phyloP scores from a whole-genome alignment of 805 yeast species.

The Ogataea trehaloabstinens region DNA sequence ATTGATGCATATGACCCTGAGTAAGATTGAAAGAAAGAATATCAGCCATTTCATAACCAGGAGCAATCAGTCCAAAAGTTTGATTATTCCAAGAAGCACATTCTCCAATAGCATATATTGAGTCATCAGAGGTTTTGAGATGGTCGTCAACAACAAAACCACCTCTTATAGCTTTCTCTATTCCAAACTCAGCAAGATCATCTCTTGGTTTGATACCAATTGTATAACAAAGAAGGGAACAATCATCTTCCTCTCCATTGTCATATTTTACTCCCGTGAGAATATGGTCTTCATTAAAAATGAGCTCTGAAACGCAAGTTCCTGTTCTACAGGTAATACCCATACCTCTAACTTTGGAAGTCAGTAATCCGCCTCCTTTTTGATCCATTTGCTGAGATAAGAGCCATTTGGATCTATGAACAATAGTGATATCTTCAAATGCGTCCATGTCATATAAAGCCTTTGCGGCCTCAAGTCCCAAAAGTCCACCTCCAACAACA shows the following conservation, averaged over 20 bases:
- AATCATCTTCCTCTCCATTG: conserved; percentile 30
- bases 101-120: conserved; percentile 35
- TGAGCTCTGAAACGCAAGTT: conserved; percentile 47
- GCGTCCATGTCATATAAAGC: conserved; percentile 32
- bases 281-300: conserved; percentile 27
- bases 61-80: conserved; percentile 38
- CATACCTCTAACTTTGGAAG: conserved; percentile 48
- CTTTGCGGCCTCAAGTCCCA: conserved; percentile 38
- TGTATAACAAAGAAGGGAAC: conserved; percentile 34
- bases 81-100: conserved; percentile 37
- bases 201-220: conserved; percentile 37
- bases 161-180: conserved; percentile 26
- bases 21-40: conserved; percentile 34
- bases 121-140: conserved; percentile 28
- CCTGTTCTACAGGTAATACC: conserved; percentile 54
- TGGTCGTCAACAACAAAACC: conserved; percentile 31
- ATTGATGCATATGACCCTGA: conserved; percentile 33
- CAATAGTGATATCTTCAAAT: conserved; percentile 31
- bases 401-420: conserved; percentile 34
- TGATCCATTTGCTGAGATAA: conserved; percentile 36
- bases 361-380: conserved; percentile 33
- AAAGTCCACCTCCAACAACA: conserved; percentile 35
- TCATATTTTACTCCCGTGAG: conserved; percentile 26
- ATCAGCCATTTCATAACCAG: conserved; percentile 40
- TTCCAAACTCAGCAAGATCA: conserved; percentile 30